These are phyloP conservation scores for Pugionium dolabratum DNA, from an alignment of 345 rosid species.

Conservation along the genomic window DNA sequence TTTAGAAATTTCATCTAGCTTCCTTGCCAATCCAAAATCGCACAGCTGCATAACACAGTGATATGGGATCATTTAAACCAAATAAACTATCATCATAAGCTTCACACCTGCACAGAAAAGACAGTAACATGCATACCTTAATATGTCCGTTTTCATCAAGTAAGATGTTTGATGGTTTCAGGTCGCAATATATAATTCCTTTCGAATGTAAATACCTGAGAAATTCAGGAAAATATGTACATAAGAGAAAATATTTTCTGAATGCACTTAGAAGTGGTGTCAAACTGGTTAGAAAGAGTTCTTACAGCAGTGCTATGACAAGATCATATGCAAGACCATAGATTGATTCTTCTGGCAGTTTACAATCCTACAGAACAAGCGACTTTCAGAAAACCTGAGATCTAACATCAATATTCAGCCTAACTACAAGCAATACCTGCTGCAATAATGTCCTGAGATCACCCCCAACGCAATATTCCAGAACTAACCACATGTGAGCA, in stretches of 20 bases:
- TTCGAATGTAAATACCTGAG: constrained; percentile 81
- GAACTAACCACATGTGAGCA: constrained; percentile 95
- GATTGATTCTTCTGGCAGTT: constrained; percentile 89
- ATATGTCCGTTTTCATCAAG: constrained; percentile 88
- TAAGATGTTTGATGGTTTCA: constrained; percentile 95
- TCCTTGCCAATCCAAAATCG: constrained; percentile 94
- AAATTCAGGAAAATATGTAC: constrained; percentile 18
- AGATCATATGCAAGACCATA: constrained; percentile 76
- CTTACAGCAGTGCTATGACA: constrained; percentile 86
- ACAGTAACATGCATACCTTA: constrained; percentile 54
- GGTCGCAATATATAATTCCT: constrained; percentile 88
- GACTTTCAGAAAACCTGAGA: constrained; percentile 18
- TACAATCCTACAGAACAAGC: constrained; percentile 63
- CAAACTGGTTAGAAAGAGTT: constrained; percentile 21
- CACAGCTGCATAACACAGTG: constrained; percentile 70
- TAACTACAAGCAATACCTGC: constrained; percentile 58
- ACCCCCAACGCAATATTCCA: constrained; percentile 97
- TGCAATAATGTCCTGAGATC: constrained; percentile 79
- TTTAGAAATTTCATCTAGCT: constrained; percentile 70
- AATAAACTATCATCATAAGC: constrained; percentile 20
- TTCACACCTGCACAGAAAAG: constrained; percentile 14
- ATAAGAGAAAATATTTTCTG: constrained; percentile 10
- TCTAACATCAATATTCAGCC: not conserved
- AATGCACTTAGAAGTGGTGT: constrained; percentile 16
- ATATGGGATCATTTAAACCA: constrained; percentile 13